Base-by-base conservation (phyloP, 306 rosid species). In the Prosopis cineraria region DNA sequence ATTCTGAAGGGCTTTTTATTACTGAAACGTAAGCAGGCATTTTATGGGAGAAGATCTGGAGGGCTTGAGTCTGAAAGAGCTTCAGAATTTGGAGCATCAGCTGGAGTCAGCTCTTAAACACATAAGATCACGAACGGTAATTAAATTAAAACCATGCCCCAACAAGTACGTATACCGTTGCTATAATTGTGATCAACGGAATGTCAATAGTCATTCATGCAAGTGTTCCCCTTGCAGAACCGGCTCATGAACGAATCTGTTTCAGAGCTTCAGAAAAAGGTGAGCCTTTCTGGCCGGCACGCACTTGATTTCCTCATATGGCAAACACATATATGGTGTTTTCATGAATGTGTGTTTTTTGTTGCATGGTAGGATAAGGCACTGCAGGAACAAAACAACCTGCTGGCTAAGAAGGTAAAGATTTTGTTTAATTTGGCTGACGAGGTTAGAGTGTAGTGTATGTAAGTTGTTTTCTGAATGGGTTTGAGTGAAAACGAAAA, bases 71-170 rank as follows among this genome's bases (percentile, higher is more conserved):
- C 59, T 90, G 41, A 91, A 87, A 86, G 96, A 93, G 81, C 92
- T 93, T 70, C 97, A 91, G 62, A 87, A 85, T 85, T 82, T 91
- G 83, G 97, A 93, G 71, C 93, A 88, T 33, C 97, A 93, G 58
- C 89, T 93, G 86, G 97, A 93, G 62, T 84, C 90, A 76, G 89
- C 96, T 55, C 92, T 93, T 29, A 93, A 89, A 78, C 95, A 88
- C 79, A 72, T 88, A 29, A 88, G 97, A 81, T 64, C 92, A 30
- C 78, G 89, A 70, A 91, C 86, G 97, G 98, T 91, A 58, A 25
- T 27, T 11, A 58, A 19, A 6, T 19, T 50, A 56, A 27, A 58
- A 58, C 1, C 31, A 10, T 55, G 14, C 7, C 6, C 29, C 58
- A 50, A 52, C 29, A 50, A n/a, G 25, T n/a, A 17, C 20, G 19